Base-by-base conservation (phyloP, 305 asterid species). In the Solanum aculeatissimum region DNA sequence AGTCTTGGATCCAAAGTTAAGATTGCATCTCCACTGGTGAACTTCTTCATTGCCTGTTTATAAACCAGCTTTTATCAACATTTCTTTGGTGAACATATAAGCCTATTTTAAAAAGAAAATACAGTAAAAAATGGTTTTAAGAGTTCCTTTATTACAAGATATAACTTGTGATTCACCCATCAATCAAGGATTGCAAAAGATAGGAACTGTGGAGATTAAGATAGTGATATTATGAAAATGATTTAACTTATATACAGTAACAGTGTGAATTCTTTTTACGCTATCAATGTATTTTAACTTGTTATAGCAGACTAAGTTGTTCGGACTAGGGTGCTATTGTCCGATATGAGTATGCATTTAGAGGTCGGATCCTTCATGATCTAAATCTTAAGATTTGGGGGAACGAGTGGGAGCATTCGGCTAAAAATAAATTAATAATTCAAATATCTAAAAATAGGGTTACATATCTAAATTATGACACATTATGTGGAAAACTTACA, bases 11-110 rank as follows among this genome's bases (percentile, higher is more conserved):
- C 99, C 93, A 95, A 82, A 9, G 91, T 83, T 71, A 91, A 79
- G 72, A 93, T 86, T 16, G 97, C 97, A 84, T 93, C 96, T 51
- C 99, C 99, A 38, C 87, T 86, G 3, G 86, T 62, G 86, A 93
- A 95, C 87, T 91, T 92, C 93, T 90, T 94, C 86, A 97, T 55
- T 2, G 98, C 99, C 98, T 95, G 94, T 92, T 87, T 29, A 78
- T 84, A 12, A 47, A 62, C 54, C 79, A 53, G 14, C 32, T 32
- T 82, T 47, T 21, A 25, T 75, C 27, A 75, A 75, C 43, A 75
- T 27, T 49, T 49, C 18, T 9, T 27, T 77, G 65, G 82, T 51
- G 45, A 51, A 16, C 81, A 74, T 74, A 74, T 8, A 47, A 45
- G 32, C 8, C 38, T 45, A 74, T 68, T 68, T 58, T 23, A 43